A percentile compares a stretch with the other conserved stretches of the same genome.
Conservation (phyloP, 306 rosid species). For the Sicyos baderoa region DNA sequence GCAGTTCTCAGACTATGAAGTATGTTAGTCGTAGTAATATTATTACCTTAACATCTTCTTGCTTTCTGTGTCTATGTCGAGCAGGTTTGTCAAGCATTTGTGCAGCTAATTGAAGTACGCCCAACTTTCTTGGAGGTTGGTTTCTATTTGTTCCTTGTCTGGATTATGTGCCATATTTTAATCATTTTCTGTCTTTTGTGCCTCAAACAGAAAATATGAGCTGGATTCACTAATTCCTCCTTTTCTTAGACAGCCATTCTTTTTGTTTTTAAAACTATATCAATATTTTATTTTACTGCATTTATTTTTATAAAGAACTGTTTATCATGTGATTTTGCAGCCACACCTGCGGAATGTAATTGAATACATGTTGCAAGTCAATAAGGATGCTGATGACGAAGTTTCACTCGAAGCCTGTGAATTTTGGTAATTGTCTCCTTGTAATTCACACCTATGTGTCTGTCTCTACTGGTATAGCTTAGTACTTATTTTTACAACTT, state of each 20-base stretch:
- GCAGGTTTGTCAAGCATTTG: conserved; percentile 95
- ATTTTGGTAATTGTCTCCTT: conserved; percentile 58
- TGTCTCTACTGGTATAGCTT: neutral
- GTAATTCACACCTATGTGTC: neutral
- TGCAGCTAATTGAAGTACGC: conserved; percentile 92
- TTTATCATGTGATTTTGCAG: conserved; percentile 37
- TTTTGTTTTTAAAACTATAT: neutral
- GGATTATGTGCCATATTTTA: neutral
- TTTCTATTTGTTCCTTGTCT: conserved; percentile 3
- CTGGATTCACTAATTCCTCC: neutral
- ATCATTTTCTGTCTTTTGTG: neutral
- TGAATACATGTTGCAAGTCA: conserved; percentile 95
- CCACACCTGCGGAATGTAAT: conserved; percentile 78
- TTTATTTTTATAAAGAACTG: conserved; percentile 8
- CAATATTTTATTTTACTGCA: conserved; percentile 10
- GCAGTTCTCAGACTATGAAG: conserved; percentile 1
- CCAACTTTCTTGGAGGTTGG: conserved; percentile 88
- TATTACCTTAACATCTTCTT: conserved; percentile 7
- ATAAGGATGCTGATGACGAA: conserved; percentile 88
- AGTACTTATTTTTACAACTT: neutral
- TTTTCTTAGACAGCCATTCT: neutral
- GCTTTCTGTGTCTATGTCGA: conserved; percentile 19
- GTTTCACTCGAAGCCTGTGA: conserved; percentile 99
- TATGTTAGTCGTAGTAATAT: neutral
- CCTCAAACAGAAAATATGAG: neutral